phyloP scores from a whole-genome alignment of 148 eudicot species.

The Vaccinium myrtillus region DNA sequence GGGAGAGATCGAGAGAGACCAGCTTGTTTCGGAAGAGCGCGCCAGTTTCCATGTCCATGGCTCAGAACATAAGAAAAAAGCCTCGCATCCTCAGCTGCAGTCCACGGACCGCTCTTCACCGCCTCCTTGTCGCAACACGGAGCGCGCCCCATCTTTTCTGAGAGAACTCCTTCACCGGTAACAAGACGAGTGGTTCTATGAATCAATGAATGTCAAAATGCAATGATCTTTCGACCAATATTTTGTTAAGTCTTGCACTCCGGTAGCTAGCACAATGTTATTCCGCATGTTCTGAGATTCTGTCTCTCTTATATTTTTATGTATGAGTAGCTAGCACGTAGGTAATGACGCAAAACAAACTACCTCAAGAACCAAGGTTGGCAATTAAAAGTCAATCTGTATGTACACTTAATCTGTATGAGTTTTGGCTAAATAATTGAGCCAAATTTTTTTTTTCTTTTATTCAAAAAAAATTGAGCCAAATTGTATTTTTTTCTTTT shows the following conservation, averaged over 20 bases:
- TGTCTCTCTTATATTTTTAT: not conserved
- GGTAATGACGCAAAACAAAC: not conserved
- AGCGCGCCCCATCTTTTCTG: not conserved
- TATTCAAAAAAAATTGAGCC: too few relatives aligned
- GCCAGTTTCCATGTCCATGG: not conserved
- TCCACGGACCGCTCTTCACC: not conserved
- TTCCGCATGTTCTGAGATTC: not conserved
- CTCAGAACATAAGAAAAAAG: not conserved
- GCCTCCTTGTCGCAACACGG: not conserved
- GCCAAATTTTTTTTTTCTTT: too few relatives aligned
- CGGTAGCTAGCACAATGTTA: not conserved
- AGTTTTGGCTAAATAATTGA: too few relatives aligned
- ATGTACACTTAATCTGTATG: too few relatives aligned
- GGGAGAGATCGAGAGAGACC: slow-evolving; percentile 3
- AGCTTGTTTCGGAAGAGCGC: not conserved
- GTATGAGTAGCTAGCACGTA: not conserved
- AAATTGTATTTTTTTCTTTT: too few relatives aligned
- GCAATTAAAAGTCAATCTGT: not conserved
- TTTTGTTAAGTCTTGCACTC: not conserved
- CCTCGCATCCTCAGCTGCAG: not conserved
- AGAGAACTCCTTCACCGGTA: not conserved
- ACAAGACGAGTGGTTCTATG: not conserved
- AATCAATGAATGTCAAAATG: not conserved
- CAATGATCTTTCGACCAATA: not conserved
- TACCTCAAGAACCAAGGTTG: not conserved